phyloP scores from a whole-genome alignment of 306 rosid genomes.

The Carpinus viminea region DNA sequence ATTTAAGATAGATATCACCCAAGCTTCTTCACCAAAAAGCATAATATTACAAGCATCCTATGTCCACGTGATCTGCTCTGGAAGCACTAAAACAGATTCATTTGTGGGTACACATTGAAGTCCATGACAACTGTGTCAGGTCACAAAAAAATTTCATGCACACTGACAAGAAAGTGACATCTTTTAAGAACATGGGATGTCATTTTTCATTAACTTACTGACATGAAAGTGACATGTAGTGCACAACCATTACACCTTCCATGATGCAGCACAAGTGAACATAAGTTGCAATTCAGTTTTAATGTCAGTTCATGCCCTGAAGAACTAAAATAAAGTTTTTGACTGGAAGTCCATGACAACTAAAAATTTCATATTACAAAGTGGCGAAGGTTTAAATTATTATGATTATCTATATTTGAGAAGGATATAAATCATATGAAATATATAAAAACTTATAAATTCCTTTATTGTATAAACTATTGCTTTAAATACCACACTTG shows the following conservation, averaged over 20 bases:
- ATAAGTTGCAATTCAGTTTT: neutral
- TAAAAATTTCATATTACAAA: neutral
- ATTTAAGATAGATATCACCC: neutral
- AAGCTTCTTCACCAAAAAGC: neutral
- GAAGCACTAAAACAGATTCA: neutral
- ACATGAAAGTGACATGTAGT: neutral
- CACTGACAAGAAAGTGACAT: neutral
- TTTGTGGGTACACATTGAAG: neutral
- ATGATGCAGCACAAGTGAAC: neutral
- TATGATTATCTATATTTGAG: neutral
- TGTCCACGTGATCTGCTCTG: neutral
- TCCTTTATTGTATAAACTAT: neutral
- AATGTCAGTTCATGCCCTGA: neutral
- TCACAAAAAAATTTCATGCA: neutral
- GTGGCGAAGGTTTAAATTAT: neutral
- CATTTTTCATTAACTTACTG: neutral
- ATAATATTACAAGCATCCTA: neutral
- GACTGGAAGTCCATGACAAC: neutral
- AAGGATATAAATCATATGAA: neutral
- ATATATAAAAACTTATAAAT: neutral
- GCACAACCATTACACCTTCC: neutral
- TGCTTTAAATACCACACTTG: slow-evolving; percentile 39
- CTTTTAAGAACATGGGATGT: neutral
- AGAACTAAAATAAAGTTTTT: neutral
- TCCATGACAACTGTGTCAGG: neutral